Evolutionary conservation across 106 monocot genomes (phyloP).

Genomic region (Dendrobium nobile): DNA sequence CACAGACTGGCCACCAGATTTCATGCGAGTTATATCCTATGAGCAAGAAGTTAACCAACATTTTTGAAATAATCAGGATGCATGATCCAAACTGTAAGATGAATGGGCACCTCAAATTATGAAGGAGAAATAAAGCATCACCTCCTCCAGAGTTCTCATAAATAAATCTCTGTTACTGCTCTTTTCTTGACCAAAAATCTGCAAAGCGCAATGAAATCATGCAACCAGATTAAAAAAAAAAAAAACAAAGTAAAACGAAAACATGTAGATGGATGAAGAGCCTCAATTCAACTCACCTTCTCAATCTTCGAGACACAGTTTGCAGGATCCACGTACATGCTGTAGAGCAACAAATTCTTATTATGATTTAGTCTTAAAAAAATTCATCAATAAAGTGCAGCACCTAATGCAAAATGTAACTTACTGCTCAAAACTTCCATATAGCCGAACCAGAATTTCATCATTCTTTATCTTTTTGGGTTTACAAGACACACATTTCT

Average conservation of each 20-base stretch:
- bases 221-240: not conserved
- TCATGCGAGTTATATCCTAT: constrained; percentile 3
- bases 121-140: not conserved
- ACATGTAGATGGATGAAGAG: not conserved
- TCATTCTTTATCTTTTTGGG: constrained; percentile 6
- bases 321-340: constrained; percentile 4
- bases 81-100: not conserved
- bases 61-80: constrained; percentile 2
- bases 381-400: not conserved
- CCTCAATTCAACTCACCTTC: not conserved
- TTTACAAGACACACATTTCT: constrained; percentile 4
- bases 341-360: not conserved
- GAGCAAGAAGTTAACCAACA: not conserved
- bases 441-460: constrained; percentile 1
- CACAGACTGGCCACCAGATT: not conserved
- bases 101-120: constrained; percentile 1
- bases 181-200: not conserved
- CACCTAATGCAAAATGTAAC: not conserved
- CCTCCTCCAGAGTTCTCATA: constrained; percentile 6
- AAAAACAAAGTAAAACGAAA: not conserved
- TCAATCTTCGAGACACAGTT: constrained; percentile 10
- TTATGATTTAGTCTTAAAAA: not conserved
- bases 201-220: not conserved
- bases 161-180: not conserved
- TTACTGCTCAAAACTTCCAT: constrained; percentile 13